phyloP scores from a whole-genome alignment of 352 stramenopile genomes.

The Elongisporangium undulatum region DNA sequence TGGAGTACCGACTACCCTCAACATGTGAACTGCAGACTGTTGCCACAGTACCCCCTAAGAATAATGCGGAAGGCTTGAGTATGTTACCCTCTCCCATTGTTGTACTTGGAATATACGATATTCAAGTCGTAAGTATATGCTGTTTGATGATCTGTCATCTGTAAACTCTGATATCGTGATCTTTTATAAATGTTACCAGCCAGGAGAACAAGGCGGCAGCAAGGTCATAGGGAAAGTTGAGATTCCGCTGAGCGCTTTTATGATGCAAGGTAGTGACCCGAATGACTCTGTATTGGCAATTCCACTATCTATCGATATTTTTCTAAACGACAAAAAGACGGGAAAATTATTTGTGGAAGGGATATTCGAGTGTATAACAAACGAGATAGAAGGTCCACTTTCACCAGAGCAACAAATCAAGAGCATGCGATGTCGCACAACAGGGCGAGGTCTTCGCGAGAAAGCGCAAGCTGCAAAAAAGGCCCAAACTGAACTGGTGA shows the following conservation, averaged over 20 bases:
- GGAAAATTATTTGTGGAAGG: conserved; percentile 28
- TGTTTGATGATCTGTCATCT: not conserved
- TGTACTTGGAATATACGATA: conserved; percentile 36
- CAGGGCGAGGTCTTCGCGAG: conserved; percentile 5
- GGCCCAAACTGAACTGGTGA: no score
- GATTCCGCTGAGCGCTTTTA: conserved; percentile 33
- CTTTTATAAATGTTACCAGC: conserved; percentile 12
- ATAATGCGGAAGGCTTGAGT: not conserved
- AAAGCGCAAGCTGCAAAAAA: conserved; percentile 9
- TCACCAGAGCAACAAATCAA: not conserved
- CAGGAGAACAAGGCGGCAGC: conserved; percentile 30
- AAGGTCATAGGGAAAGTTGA: conserved; percentile 34
- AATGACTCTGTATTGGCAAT: conserved; percentile 8
- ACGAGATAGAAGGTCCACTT: conserved; percentile 5
- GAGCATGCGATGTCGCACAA: conserved; percentile 6
- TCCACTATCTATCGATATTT: conserved; percentile 23
- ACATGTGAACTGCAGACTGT: not conserved
- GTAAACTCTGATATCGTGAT: conserved; percentile 1
- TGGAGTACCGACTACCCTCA: conserved; percentile 32
- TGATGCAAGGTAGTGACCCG: conserved; percentile 6
- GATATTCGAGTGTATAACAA: conserved; percentile 32
- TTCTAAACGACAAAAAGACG: conserved; percentile 24
- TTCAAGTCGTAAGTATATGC: conserved; percentile 42
- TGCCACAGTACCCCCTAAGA: not conserved
- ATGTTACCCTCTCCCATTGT: conserved; percentile 32